Evolutionary conservation across 345 rosid genomes (phyloP), one percentile per base, ranked within the genome.

Genomic region (Excoecaria agallocha): DNA sequence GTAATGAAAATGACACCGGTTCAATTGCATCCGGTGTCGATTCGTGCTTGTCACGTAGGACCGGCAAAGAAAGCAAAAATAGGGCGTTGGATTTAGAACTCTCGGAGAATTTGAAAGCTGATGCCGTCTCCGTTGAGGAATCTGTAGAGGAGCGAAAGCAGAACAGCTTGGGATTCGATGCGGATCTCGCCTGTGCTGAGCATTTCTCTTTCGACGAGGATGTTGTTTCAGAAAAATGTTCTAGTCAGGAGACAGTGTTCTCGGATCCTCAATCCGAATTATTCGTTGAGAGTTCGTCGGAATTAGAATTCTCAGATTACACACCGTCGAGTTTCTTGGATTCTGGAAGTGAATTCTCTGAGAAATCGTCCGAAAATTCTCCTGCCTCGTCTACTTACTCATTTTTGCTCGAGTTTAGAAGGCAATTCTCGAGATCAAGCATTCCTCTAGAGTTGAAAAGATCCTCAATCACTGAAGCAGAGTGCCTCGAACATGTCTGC

Each of bases 321-420:
- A 83, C 90, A 70, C 91, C 88, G 70, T 86, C 89, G 2, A 67
- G 84, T 62, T 86, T 87, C 68, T 73, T 78, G 38, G 91, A 89
- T 35, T 87, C 97, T 24, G 98, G 93, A 56, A 87, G 87, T 73
- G 85, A 89, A 66, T 90, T 92, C 87, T 90, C 96, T 22, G 92
- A 87, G 76, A 85, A 80, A 77, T 92, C 91, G 0, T 54, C 45
- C 16, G 84, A 77, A 58, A 88, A 84, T 76, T 82, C 90, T 66
- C 66, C 88, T 49, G 84, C 83, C 48, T 91, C 97, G n/a, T 79
- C 55, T n/a, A 85, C 95, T 76, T 85, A 84, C 77, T 85, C 88
- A 75, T 79, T 89, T 65, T 81, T 86, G 76, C 87, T 86, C 58
- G 84, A 87, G 75, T 87, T 80, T 82, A 83, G 86, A 60, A 82